Base-by-base conservation (phyloP, 129 eudicot species). In the Artemisia tridentata region DNA sequence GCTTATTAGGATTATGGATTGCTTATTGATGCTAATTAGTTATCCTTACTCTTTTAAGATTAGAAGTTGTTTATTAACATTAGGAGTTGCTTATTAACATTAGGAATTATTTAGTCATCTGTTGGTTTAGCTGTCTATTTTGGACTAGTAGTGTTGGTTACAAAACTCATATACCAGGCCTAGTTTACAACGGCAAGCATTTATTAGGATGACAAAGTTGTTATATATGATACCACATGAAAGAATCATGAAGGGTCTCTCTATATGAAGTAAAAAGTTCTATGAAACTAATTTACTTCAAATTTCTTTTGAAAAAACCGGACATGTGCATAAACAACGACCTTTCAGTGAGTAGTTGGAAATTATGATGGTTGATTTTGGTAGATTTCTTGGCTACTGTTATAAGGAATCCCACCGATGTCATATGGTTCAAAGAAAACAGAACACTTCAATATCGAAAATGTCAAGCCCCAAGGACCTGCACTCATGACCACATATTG, bases 401-500 rank as follows among this genome's bases (percentile, higher is more conserved):
- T 54, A 53, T 16, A 16, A 7, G 1, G 6, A 17, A 54, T 17
- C 25, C 11, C 23, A 2, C 59, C 1, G 59, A 16, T 54, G 15
- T 54, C 21, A 1, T 16, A n/a, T 53, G 17, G 59, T n/a, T 53
- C 14, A 6, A 53, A n/a, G 11, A n/a, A 54, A 54, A 54, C 60
- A 3, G 3, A 25, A 27, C 65, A 54, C 59, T 54, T n/a, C 14
- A 12, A 7, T 3, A 11, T 13, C 11, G 53, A 48, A 27, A 13
- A 60, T 60, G 65, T 13, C 43, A 60, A 11, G 17, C 13, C 18
- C 43, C 41, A 12, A 2, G 16, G 65, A 60, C 17, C 57, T 2
- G 48, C 68, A 58, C 25, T 20, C 23, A 54, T 78, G 67, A 7
- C 83, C 88, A 27, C 91, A 80, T 29, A 54, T 84, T 27, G 89